Evolutionary conservation across 2,329 filamentous ascomycete species (phyloP).

Genomic region (Claviceps purpurea): DNA sequence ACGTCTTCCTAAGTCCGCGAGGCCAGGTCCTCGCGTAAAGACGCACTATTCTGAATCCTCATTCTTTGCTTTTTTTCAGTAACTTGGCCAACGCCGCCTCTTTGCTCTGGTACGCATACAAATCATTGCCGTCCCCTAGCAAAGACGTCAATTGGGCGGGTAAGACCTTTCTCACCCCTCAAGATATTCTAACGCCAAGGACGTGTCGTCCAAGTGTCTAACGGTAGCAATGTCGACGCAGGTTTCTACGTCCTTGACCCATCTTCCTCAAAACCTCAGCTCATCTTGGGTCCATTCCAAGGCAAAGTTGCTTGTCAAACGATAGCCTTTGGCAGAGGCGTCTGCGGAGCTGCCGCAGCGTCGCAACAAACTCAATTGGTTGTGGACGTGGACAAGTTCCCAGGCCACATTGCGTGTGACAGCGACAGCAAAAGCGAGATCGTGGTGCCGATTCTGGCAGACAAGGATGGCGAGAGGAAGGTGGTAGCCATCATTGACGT

Average conservation of each 20-base stretch:
- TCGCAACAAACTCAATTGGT: slow-evolving; percentile 50
- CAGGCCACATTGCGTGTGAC: slow-evolving; percentile 74
- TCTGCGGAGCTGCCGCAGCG: slow-evolving; percentile 59
- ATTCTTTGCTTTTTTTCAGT: slow-evolving; percentile 24
- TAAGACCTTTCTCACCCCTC: slow-evolving; percentile 15
- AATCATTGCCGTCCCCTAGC: slow-evolving; percentile 54
- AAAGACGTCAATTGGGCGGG: slow-evolving; percentile 65
- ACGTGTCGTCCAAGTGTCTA: background rate
- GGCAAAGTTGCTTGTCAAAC: slow-evolving; percentile 70
- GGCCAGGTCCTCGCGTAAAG: background rate
- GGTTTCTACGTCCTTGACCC: slow-evolving; percentile 63
- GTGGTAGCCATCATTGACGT: slow-evolving; percentile 67
- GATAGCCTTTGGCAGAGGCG: slow-evolving; percentile 59
- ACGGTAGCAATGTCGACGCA: slow-evolving; percentile 13
- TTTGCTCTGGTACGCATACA: slow-evolving; percentile 67
- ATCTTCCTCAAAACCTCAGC: slow-evolving; percentile 28
- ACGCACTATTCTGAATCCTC: background rate
- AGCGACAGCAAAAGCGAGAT: slow-evolving; percentile 65
- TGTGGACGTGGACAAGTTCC: slow-evolving; percentile 58
- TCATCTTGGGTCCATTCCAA: slow-evolving; percentile 70
- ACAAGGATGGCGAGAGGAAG: slow-evolving; percentile 22
- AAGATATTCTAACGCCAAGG: background rate
- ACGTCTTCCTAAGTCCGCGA: background rate
- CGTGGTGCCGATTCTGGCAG: slow-evolving; percentile 56
- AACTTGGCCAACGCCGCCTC: slow-evolving; percentile 67